Base-by-base conservation (phyloP, 257 asterid species). In the Rauvolfia tetraphylla region DNA sequence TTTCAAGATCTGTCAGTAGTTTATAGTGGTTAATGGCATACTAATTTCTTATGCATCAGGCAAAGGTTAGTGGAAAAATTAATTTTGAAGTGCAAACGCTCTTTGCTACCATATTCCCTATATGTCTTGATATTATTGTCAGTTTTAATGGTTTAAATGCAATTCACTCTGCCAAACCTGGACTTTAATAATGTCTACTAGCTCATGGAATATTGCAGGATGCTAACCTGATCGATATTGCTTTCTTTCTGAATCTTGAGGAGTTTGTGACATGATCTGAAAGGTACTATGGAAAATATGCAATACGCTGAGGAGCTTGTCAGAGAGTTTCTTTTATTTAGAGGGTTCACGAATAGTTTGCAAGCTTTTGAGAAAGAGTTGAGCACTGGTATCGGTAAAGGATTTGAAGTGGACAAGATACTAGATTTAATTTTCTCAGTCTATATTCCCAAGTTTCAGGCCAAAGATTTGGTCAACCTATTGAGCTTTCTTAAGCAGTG, bases 271-370 rank as follows among this genome's bases (percentile, higher is more conserved):
- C 48, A 76, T 76, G 65, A 62, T 39, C 6, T 67, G 44, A 53
- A 75, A 33, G 56, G 63, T 39, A 67, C 72, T 65, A 92, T 92
- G 97, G 97, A 88, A 87, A 86, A 85, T 78, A 87, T 95, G 94
- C 84, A 87, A 83, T 83, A 86, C 81, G 98, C 97, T 22, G 97
- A 92, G 86, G 98, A 95, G 82, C 80, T 95, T 17, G 88, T 95
- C 75, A 83, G 96, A 68, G 99, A 95, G 78, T 92, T 92, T 68
- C 93, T 95, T 27, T 87, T 92, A 56, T 95, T 87, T 79, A 83
- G 99, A 83, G 98, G 99, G 81, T 92, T 95, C 83, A 90, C 97
- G 57, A 88, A 76, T 80, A 88, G 93, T 66, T 88, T 92, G 51
- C 89, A 91, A 78, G 84, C 92, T 22, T 92, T 90, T 84, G 94